phyloP scores from a whole-genome alignment of 495 filamentous ascomycete species.

The Diplogelasinospora grovesii region DNA sequence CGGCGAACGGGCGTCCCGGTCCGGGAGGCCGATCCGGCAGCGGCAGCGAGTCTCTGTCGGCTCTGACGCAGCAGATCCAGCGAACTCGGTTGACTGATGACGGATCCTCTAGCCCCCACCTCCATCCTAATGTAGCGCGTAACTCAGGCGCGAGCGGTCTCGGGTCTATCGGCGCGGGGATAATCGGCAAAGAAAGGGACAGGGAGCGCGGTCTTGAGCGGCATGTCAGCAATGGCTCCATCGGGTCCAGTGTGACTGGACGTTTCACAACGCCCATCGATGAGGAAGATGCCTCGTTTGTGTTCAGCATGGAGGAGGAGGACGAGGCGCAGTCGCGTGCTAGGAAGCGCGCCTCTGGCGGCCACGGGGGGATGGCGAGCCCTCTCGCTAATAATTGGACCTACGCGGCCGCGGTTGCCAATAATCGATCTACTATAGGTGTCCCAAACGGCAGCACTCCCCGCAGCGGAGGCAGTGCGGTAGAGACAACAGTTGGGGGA shows the following conservation, averaged over 20 bases:
- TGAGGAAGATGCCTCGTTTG: constrained; percentile 64
- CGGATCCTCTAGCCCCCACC: constrained; percentile 27
- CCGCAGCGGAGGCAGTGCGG: constrained; percentile 5
- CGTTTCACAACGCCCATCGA: constrained; percentile 64
- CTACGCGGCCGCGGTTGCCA: constrained; percentile 33
- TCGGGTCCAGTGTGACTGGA: constrained; percentile 40
- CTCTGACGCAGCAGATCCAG: constrained; percentile 64
- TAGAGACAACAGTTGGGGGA: constrained; percentile 19
- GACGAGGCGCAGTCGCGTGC: constrained; percentile 45
- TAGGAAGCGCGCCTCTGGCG: constrained; percentile 35
- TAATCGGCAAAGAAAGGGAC: constrained; percentile 30
- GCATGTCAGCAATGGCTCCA: constrained; percentile 46
- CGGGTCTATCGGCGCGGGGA: constrained; percentile 11
- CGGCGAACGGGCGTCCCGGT: constrained; percentile 17
- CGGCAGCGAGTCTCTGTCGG: constrained; percentile 51
- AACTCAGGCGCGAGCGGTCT: constrained; percentile 22
- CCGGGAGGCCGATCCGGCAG: constrained; percentile 30
- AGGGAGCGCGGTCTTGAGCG: constrained; percentile 35
- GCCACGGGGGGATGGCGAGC: constrained; percentile 24
- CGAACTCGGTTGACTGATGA: constrained; percentile 45
- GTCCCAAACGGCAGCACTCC: constrained; percentile 11
- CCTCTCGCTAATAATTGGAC: constrained; percentile 29
- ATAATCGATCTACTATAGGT: constrained; percentile 11
- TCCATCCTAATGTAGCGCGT: constrained; percentile 31
- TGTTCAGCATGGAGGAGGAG: constrained; percentile 80